Evolutionary conservation across 352 stramenopile genomes (phyloP).

Genomic region (Globisporangium echinulatum): DNA sequence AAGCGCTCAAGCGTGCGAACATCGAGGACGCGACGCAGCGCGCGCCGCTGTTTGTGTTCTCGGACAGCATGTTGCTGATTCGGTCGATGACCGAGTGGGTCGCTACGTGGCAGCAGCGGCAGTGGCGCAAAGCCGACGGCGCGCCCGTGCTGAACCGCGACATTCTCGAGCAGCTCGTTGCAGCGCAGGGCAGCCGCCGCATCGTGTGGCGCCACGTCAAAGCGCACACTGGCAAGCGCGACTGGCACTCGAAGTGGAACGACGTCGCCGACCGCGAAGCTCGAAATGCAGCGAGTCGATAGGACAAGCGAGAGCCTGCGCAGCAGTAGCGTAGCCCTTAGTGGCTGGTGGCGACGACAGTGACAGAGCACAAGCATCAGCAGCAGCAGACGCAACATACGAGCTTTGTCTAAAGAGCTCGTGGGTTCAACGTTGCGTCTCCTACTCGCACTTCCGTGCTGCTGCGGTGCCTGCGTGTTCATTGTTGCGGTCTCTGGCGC

Average conservation of each 20-base stretch:
- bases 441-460: slow-evolving; percentile 36
- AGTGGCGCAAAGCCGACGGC: slow-evolving; percentile 60
- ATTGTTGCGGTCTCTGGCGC: slow-evolving; percentile 63
- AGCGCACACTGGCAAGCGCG: slow-evolving; percentile 43
- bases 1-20: slow-evolving; percentile 65
- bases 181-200: slow-evolving; percentile 30
- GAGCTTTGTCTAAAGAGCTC: no score
- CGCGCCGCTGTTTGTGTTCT: slow-evolving; percentile 69
- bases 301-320: slow-evolving; percentile 12
- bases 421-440: slow-evolving; percentile 55
- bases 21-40: slow-evolving; percentile 26
- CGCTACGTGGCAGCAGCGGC: slow-evolving; percentile 45
- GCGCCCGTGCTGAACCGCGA: slow-evolving; percentile 54
- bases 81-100: slow-evolving; percentile 82
- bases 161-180: slow-evolving; percentile 49
- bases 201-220: slow-evolving; percentile 71
- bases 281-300: slow-evolving; percentile 48
- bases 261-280: slow-evolving; percentile 2
- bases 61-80: slow-evolving; percentile 78
- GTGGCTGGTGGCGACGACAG: no score
- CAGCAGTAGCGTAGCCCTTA: no score
- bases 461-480: slow-evolving; percentile 48
- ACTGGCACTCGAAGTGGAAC: slow-evolving; percentile 9
- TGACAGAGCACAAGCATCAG: no score
- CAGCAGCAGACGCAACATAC: no score